A percentile compares a stretch with the other conserved stretches of the same genome.
Evolutionary conservation across 2,329 filamentous ascomycete species (phyloP).

Genomic region (Escovopsis sp.): DNA sequence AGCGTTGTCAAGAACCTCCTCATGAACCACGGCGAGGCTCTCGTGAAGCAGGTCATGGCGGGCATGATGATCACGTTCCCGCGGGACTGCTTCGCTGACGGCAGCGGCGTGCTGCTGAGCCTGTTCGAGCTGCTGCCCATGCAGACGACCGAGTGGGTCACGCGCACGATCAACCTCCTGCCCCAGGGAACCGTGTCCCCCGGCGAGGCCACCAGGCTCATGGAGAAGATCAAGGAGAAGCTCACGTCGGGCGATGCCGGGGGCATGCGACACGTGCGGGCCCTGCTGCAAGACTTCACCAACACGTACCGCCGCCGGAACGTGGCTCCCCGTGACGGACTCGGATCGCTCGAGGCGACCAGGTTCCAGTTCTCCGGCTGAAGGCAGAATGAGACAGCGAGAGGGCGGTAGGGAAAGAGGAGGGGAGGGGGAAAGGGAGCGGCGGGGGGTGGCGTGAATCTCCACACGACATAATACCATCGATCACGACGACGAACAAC

Average conservation of each 20-base stretch:
- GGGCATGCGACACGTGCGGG: conserved; percentile 61
- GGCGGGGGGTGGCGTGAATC: too few species aligned
- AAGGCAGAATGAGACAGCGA: conserved; percentile 4
- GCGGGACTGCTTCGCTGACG: conserved; percentile 86
- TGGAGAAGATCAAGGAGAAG: conserved; percentile 66
- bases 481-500: too few species aligned
- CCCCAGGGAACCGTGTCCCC: conserved; percentile 69
- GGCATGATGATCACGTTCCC: conserved; percentile 99
- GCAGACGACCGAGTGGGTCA: conserved; percentile 69
- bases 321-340: conserved; percentile 82
- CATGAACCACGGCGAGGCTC: conserved; percentile 51
- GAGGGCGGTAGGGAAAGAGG: neutral
- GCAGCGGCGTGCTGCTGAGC: conserved; percentile 78
- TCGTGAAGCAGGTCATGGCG: conserved; percentile 81
- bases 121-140: conserved; percentile 77
- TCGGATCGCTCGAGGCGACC: conserved; percentile 74
- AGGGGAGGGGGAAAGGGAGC: conserved; percentile 3
- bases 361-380: conserved; percentile 63
- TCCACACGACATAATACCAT: too few species aligned
- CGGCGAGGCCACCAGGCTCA: conserved; percentile 65
- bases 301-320: conserved; percentile 87
- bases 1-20: conserved; percentile 60
- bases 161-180: conserved; percentile 68
- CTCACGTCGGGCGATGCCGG: conserved; percentile 48
- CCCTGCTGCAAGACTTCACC: conserved; percentile 87